Evolutionary conservation across 2,329 filamentous ascomycete species (phyloP).

Genomic region (Penicillium thymicola): DNA sequence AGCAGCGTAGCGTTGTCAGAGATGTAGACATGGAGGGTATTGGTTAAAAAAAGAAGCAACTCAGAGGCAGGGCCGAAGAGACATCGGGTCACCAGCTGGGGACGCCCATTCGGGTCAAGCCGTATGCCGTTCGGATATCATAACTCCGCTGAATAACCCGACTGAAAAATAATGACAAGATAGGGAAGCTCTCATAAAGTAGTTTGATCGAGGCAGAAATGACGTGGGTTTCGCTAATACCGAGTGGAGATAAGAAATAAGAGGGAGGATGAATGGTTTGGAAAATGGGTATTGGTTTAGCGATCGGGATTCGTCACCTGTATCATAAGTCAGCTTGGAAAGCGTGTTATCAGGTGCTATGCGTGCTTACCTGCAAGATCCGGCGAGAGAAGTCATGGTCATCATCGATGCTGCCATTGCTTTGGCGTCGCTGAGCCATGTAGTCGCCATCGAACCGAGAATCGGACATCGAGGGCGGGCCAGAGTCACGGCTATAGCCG

Average conservation of each 20-base stretch:
- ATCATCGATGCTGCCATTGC: slow-evolving; percentile 93
- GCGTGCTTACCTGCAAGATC: slow-evolving; percentile 76
- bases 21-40: background rate
- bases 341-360: background rate
- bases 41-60: background rate
- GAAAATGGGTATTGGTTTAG: slow-evolving; percentile 12
- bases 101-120: slow-evolving; percentile 15
- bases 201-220: slow-evolving; percentile 14
- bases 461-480: slow-evolving; percentile 71
- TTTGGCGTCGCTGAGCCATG: slow-evolving; percentile 78
- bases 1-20: background rate
- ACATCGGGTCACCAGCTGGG: slow-evolving; percentile 13
- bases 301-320: slow-evolving; percentile 37
- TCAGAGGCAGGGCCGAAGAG: background rate
- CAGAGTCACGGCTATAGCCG: slow-evolving; percentile 66
- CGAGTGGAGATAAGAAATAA: slow-evolving; percentile 10
- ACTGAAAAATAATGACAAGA: slow-evolving; percentile 15
- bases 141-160: slow-evolving; percentile 31
- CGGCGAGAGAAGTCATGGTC: slow-evolving; percentile 95
- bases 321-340: background rate
- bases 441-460: slow-evolving; percentile 79
- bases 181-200: slow-evolving; percentile 14
- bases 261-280: background rate
- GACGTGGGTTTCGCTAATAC: slow-evolving; percentile 16
- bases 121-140: slow-evolving; percentile 24